A percentile compares a stretch with the other conserved stretches of the same genome.
Evolutionary conservation across 306 rosid genomes (phyloP).

Genomic region (Oxytropis ochrocephala): DNA sequence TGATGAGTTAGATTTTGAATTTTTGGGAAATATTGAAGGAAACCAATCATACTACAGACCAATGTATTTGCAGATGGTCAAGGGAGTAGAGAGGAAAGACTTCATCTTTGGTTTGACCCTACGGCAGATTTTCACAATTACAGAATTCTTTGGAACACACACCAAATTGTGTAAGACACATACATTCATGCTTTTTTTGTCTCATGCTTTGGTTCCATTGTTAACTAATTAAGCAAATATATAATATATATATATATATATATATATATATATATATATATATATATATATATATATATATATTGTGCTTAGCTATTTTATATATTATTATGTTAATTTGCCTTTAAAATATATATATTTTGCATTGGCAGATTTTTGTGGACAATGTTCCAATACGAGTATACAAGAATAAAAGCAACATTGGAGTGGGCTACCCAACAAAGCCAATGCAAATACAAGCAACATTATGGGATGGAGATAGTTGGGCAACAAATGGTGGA

Average conservation of each 20-base stretch:
- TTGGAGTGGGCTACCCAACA: slow-evolving; percentile 31
- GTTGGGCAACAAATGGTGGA: slow-evolving; percentile 63
- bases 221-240: neutral
- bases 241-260: too few relatives aligned
- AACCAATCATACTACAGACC: slow-evolving; percentile 41
- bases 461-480: slow-evolving; percentile 45
- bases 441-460: slow-evolving; percentile 42
- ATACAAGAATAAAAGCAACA: slow-evolving; percentile 23
- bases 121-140: slow-evolving; percentile 35
- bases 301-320: too few relatives aligned
- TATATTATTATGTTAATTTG: too few relatives aligned
- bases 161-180: slow-evolving; percentile 53
- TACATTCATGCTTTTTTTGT: too few relatives aligned
- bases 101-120: slow-evolving; percentile 59
- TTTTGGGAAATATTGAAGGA: slow-evolving; percentile 48
- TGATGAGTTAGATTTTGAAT: slow-evolving; percentile 64
- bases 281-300: too few relatives aligned
- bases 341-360: too few relatives aligned
- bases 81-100: slow-evolving; percentile 51
- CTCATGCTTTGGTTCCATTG: too few relatives aligned
- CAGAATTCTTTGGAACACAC: slow-evolving; percentile 47
- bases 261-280: too few relatives aligned
- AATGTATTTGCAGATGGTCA: slow-evolving; percentile 44
- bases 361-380: slow-evolving; percentile 31
- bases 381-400: slow-evolving; percentile 46